Evolutionary conservation across 768 basidiomycete genomes (phyloP).

Genomic region (Trametes gibbosa): DNA sequence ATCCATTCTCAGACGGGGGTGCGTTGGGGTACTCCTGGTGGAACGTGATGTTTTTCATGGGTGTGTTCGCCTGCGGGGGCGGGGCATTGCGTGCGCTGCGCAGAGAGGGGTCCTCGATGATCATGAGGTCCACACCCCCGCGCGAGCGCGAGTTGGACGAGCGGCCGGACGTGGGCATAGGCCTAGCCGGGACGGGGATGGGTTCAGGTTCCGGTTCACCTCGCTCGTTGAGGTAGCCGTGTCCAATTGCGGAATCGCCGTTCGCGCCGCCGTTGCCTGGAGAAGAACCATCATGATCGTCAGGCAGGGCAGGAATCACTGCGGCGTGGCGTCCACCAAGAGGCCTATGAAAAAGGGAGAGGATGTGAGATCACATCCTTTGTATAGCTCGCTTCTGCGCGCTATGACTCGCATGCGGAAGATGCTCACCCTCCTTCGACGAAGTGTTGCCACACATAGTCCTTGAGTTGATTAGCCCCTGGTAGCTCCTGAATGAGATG

Average conservation of each 20-base stretch:
- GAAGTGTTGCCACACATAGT: conserved; percentile 88
- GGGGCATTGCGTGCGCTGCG: conserved; percentile 13
- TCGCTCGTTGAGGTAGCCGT: conserved; percentile 15
- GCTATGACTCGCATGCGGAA: conserved; percentile 1
- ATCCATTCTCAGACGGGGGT: conserved; percentile 2
- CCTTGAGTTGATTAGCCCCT: conserved; percentile 63
- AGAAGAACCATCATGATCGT: conserved; percentile 42
- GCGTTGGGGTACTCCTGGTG: conserved; percentile 27
- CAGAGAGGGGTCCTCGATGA: conserved; percentile 26
- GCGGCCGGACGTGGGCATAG: neutral
- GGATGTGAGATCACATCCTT: neutral
- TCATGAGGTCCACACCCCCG: conserved; percentile 25
- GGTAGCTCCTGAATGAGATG: conserved; percentile 85
- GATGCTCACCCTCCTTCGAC: conserved; percentile 77
- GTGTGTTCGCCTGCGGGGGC: conserved; percentile 4
- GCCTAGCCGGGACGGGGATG: neutral
- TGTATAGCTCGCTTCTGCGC: too few species aligned
- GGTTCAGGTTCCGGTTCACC: conserved; percentile 11
- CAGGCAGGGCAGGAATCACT: conserved; percentile 76
- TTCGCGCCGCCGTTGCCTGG: conserved; percentile 2
- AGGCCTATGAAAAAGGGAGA: conserved; percentile 44
- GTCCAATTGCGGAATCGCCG: conserved; percentile 12
- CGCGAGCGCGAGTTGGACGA: neutral
- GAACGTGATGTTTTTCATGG: conserved; percentile 26
- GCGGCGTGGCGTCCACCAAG: conserved; percentile 81